Evolutionary conservation across 768 basidiomycete genomes (phyloP).

Genomic region (Baorangia bicolor): DNA sequence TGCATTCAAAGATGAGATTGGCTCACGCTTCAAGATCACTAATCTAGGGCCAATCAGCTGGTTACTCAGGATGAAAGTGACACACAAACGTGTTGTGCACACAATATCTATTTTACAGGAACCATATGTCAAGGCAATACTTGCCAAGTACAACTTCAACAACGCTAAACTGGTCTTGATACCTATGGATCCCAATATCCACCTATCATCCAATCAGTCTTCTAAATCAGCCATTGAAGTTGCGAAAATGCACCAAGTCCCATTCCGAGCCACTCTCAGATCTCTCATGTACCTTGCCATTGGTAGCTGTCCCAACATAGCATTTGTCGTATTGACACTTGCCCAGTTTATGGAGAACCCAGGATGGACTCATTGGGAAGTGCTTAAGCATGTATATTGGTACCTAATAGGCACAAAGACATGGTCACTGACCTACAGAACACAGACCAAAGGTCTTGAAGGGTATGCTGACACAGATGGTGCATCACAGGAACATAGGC

Average conservation of each 20-base stretch:
- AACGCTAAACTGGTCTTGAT: background rate
- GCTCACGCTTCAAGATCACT: accelerated
- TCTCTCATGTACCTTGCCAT: too few species aligned
- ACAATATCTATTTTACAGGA: background rate
- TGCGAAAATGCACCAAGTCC: too few species aligned
- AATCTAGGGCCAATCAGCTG: background rate
- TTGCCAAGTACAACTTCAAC: background rate
- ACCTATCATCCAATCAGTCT: too few species aligned
- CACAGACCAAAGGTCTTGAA: background rate
- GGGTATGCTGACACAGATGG: conserved; percentile 1
- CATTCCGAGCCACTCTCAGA: too few species aligned
- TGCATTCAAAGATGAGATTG: background rate
- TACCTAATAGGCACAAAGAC: conserved; percentile 14
- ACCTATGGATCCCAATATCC: background rate
- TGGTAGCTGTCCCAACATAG: too few species aligned
- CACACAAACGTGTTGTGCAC: accelerated
- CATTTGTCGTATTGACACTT: too few species aligned
- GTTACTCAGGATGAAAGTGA: background rate
- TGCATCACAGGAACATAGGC: background rate
- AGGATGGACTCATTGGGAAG: too few species aligned
- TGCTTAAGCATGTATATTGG: too few species aligned
- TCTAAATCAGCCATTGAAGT: too few species aligned
- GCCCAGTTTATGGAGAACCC: too few species aligned
- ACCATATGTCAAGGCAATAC: accelerated
- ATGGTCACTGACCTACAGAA: background rate